A percentile compares a stretch with the other conserved stretches of the same genome.
Evolutionary conservation across 441 rosid species (phyloP).

Genomic region (Omphalea diandra): DNA sequence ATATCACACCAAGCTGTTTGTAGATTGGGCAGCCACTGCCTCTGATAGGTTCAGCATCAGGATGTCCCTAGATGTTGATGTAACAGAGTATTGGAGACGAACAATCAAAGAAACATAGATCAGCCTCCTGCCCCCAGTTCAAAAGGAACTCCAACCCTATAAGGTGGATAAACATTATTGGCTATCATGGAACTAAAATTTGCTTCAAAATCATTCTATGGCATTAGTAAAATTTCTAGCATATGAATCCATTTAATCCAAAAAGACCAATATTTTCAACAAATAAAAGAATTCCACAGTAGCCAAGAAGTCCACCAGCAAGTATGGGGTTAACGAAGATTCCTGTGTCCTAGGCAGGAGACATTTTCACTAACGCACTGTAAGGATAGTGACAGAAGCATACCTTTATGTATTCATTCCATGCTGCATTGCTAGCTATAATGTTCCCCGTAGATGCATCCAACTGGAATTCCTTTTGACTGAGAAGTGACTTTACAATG

Average conservation of each 20-base stretch:
- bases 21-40: constrained; percentile 48
- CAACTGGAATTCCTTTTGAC: constrained; percentile 37
- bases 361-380: background rate
- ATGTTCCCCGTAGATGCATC: constrained; percentile 40
- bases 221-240: constrained; percentile 5
- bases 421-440: constrained; percentile 42
- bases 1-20: constrained; percentile 44
- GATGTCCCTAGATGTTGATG: constrained; percentile 40
- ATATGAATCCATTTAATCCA: background rate
- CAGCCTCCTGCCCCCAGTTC: constrained; percentile 6
- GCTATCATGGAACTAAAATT: constrained; percentile 10
- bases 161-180: constrained; percentile 4
- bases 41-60: constrained; percentile 56
- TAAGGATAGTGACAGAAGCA: constrained; percentile 6
- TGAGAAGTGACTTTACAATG: constrained; percentile 41
- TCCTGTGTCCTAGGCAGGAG: constrained; percentile 10
- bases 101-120: constrained; percentile 13
- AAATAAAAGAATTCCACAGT: constrained; percentile 1
- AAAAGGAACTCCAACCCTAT: constrained; percentile 16
- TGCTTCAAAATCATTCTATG: constrained; percentile 9
- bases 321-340: constrained; percentile 2
- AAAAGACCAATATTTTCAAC: background rate
- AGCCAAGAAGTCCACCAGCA: constrained; percentile 14
- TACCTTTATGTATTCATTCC: constrained; percentile 47
- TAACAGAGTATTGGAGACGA: background rate